Evolutionary conservation across 257 asterid species (phyloP).

Genomic region (Solanum tarapatanum): DNA sequence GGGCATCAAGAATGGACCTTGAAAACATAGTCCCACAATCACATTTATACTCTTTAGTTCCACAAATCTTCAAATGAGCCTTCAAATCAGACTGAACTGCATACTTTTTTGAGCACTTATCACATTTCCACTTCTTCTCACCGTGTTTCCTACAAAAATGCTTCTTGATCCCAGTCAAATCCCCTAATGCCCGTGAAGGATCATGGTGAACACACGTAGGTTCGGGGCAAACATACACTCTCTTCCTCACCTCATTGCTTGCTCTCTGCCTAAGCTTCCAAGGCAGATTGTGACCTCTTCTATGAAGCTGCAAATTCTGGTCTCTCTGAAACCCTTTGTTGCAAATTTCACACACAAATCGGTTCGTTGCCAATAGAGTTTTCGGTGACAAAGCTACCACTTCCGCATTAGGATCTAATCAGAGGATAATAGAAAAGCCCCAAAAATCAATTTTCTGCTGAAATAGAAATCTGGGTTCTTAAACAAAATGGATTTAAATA

Average conservation of each 20-base stretch:
- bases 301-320: slow-evolving; percentile 83
- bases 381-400: slow-evolving; percentile 74
- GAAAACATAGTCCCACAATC: slow-evolving; percentile 43
- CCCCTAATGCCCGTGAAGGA: slow-evolving; percentile 8
- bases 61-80: slow-evolving; percentile 8
- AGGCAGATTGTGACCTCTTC: slow-evolving; percentile 79
- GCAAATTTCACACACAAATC: slow-evolving; percentile 81
- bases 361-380: slow-evolving; percentile 57
- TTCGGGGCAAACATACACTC: slow-evolving; percentile 1
- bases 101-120: not conserved
- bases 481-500: not conserved
- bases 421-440: not conserved
- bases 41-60: slow-evolving; percentile 3
- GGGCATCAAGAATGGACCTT: slow-evolving; percentile 26
- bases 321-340: slow-evolving; percentile 82
- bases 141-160: slow-evolving; percentile 11
- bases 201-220: not conserved
- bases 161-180: slow-evolving; percentile 9
- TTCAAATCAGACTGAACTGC: slow-evolving; percentile 66
- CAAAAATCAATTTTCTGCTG: not conserved
- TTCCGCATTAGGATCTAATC: slow-evolving; percentile 74
- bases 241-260: slow-evolving; percentile 34
- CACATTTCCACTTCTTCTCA: slow-evolving; percentile 3
- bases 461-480: not conserved
- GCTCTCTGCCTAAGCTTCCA: slow-evolving; percentile 79